Evolutionary conservation across 768 basidiomycete genomes (phyloP).

Genomic region (Nidularia pulvinata): DNA sequence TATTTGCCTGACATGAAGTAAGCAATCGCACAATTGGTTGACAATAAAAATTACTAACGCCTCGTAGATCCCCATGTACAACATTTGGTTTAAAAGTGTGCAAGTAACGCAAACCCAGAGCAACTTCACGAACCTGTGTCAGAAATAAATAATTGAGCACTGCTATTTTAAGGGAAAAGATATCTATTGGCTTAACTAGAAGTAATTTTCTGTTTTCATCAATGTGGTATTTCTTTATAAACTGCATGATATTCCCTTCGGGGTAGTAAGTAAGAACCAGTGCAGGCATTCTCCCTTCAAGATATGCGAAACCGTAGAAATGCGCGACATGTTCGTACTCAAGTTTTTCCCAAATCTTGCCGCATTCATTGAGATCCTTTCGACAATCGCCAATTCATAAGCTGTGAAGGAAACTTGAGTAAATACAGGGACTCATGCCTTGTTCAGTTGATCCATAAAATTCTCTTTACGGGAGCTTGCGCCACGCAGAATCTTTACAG

Average conservation of each 20-base stretch:
- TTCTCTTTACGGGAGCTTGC: no score
- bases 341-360: conserved; percentile 9
- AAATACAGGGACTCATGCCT: no score
- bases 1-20: conserved; percentile 15
- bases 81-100: conserved; percentile 9
- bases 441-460: no score
- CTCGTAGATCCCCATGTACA: conserved; percentile 23
- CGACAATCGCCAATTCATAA: no score
- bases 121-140: conserved; percentile 5
- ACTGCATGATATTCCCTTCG: conserved; percentile 17
- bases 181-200: no score
- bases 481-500: no score
- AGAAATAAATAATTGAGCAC: not conserved
- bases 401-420: no score
- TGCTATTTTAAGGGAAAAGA: no score
- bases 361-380: conserved; percentile 3
- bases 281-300: conserved; percentile 15
- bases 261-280: conserved; percentile 17
- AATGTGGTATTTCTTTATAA: conserved; percentile 3
- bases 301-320: conserved; percentile 13
- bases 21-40: not conserved
- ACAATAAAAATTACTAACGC: conserved; percentile 6
- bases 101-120: conserved; percentile 17
- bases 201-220: no score
- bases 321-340: conserved; percentile 14